These are phyloP conservation scores for Ophiostoma novo-ulmi DNA, from an alignment of 2,329 filamentous ascomycete genomes.

Conservation along the genomic window DNA sequence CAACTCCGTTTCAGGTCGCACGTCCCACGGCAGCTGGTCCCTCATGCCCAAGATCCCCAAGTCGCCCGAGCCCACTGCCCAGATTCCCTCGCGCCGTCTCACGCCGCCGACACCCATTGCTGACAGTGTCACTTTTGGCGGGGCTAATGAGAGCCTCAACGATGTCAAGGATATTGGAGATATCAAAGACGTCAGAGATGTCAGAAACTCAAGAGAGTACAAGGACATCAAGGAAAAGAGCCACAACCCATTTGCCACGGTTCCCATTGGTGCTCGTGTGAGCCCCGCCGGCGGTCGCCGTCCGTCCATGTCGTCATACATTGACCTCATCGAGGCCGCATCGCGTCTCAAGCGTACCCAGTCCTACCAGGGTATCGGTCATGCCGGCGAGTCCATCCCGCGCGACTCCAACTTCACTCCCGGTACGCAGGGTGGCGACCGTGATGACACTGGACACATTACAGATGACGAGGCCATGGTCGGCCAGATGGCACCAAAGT, in stretches of 20 bases:
- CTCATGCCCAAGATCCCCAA: conserved; percentile 22
- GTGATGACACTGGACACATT: not conserved
- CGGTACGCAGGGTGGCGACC: not conserved
- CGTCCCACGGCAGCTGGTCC: conserved; percentile 20
- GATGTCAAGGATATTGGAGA: not conserved
- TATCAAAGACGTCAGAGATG: not conserved
- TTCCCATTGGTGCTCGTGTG: not conserved
- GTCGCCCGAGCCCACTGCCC: conserved; percentile 2
- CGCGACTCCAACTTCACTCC: not conserved
- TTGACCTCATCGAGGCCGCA: conserved; percentile 30
- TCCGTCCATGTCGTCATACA: conserved; percentile 23
- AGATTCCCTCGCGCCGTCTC: not conserved
- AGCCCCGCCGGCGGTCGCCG: conserved; percentile 9
- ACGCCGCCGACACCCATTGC: not conserved
- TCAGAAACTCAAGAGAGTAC: not conserved
- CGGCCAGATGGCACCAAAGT: not conserved
- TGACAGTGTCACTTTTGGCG: not conserved
- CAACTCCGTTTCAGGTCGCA: not conserved
- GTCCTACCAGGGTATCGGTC: conserved; percentile 20
- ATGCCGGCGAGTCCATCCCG: conserved; percentile 8
- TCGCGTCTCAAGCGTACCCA: conserved; percentile 23
- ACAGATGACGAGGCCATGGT: not conserved
- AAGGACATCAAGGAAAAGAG: not conserved
- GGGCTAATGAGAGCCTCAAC: not conserved
- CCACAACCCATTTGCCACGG: not conserved